These are phyloP conservation scores for Pelargonium nanum DNA, from an alignment of 345 rosid species.

Conservation along the genomic window DNA sequence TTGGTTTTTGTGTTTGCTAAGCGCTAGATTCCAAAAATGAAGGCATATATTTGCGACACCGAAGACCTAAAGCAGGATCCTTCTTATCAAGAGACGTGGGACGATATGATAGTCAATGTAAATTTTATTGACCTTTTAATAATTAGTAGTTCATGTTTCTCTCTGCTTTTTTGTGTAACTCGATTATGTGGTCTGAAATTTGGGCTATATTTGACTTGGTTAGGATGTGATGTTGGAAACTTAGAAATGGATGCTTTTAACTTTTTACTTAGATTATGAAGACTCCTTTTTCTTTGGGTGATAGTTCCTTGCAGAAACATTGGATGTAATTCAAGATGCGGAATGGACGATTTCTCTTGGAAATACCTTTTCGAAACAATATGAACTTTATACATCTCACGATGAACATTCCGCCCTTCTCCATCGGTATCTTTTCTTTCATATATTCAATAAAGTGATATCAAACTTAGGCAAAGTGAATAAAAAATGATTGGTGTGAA, in stretches of 20 bases:
- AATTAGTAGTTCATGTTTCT: neutral
- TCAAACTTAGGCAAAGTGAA: no score
- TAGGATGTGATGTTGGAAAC: neutral
- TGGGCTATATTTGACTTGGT: neutral
- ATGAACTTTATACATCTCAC: conserved; percentile 55
- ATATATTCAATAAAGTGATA: neutral
- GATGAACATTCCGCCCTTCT: conserved; percentile 91
- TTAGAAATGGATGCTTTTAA: neutral
- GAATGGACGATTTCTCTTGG: conserved; percentile 86
- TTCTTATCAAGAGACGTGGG: conserved; percentile 90
- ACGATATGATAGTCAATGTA: conserved; percentile 94
- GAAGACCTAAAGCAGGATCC: conserved; percentile 94
- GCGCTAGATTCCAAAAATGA: conserved; percentile 99
- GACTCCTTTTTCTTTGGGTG: conserved; percentile 7
- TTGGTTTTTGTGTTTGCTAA: conserved; percentile 51
- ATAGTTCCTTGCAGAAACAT: conserved; percentile 92
- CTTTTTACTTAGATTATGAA: neutral
- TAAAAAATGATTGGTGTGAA: neutral
- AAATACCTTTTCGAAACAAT: conserved; percentile 74
- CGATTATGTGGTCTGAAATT: neutral
- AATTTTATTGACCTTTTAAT: conserved; percentile 18
- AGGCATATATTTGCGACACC: conserved; percentile 92
- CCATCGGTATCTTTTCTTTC: conserved; percentile 43
- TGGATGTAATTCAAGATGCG: conserved; percentile 82
- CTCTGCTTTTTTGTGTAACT: neutral